A percentile compares a stretch with the other conserved stretches of the same genome.
phyloP scores from a whole-genome alignment of 2,329 filamentous ascomycete species.

The Diaporthe ilicicola region DNA sequence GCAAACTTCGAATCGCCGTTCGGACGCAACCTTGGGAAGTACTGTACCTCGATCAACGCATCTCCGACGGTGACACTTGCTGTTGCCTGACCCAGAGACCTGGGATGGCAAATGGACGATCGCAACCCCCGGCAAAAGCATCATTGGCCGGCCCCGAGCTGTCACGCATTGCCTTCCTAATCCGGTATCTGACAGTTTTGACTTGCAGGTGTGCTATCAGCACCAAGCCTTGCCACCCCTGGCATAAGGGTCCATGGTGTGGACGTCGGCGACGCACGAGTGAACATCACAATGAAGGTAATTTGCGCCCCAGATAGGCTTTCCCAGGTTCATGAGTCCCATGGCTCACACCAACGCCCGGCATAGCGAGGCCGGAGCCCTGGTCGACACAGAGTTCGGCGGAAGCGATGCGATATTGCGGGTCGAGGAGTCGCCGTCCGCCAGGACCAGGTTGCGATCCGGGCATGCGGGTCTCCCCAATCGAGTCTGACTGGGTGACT shows the following conservation, averaged over 20 bases:
- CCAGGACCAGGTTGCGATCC: constrained; percentile 12
- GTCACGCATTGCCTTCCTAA: constrained; percentile 23
- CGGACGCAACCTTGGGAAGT: constrained; percentile 6
- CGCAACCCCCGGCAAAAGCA: background rate
- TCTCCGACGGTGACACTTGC: constrained; percentile 3
- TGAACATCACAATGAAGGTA: constrained; percentile 29
- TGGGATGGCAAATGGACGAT: constrained; percentile 23
- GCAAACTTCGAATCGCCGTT: constrained; percentile 11
- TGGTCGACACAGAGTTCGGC: constrained; percentile 14
- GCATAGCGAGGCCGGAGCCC: constrained; percentile 21
- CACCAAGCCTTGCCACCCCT: constrained; percentile 3
- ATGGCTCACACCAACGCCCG: constrained; percentile 8
- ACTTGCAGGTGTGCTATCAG: constrained; percentile 19
- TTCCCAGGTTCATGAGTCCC: constrained; percentile 23
- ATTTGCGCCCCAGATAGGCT: constrained; percentile 25
- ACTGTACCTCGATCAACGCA: constrained; percentile 10
- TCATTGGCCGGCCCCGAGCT: constrained; percentile 21
- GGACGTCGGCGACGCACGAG: constrained; percentile 21
- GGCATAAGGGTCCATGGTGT: constrained; percentile 14
- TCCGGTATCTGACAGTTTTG: constrained; percentile 5
- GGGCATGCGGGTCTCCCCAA: constrained; percentile 13
- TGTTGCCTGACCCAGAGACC: constrained; percentile 13
- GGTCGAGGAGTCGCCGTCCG: constrained; percentile 22
- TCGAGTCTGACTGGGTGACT: background rate
- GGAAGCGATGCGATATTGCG: constrained; percentile 19